Conservation (phyloP, 2,329 filamentous ascomycete species). For the Trichoderma koningiopsis region DNA sequence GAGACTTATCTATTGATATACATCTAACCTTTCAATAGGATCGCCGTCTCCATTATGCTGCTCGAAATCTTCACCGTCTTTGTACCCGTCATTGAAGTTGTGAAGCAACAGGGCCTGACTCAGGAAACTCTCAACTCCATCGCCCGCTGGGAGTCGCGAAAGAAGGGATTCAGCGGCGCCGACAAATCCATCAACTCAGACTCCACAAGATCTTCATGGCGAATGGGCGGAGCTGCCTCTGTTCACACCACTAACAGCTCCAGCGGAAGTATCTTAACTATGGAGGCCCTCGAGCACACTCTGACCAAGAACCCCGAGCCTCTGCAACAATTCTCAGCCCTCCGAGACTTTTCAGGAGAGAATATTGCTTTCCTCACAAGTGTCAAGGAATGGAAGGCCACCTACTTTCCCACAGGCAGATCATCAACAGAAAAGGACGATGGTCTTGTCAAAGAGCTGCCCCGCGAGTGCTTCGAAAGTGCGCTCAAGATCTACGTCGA, state of each 20-base stretch:
- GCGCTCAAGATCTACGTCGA: constrained; percentile 63
- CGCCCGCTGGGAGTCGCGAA: constrained; percentile 50
- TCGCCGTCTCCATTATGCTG: constrained; percentile 62
- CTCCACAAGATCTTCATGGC: constrained; percentile 42
- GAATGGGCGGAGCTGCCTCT: constrained; percentile 40
- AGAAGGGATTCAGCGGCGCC: constrained; percentile 37
- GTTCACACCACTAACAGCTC: constrained; percentile 36
- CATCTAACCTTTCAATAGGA: constrained; percentile 38
- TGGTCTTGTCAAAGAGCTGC: constrained; percentile 36
- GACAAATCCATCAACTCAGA: constrained; percentile 40
- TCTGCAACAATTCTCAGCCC: constrained; percentile 62
- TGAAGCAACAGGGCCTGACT: constrained; percentile 47
- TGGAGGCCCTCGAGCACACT: constrained; percentile 62
- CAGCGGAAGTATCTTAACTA: constrained; percentile 54
- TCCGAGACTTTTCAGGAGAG: constrained; percentile 66
- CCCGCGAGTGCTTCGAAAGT: constrained; percentile 56
- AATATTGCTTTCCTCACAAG: constrained; percentile 67
- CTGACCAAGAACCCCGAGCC: constrained; percentile 58
- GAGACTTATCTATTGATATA: not conserved
- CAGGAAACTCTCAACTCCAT: constrained; percentile 54
- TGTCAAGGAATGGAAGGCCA: constrained; percentile 49
- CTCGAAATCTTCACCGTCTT: constrained; percentile 67
- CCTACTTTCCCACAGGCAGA: constrained; percentile 34
- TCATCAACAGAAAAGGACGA: constrained; percentile 33
- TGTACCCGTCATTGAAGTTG: constrained; percentile 62